Evolutionary conservation across 306 rosid species (phyloP).

Genomic region (Prunus mume): DNA sequence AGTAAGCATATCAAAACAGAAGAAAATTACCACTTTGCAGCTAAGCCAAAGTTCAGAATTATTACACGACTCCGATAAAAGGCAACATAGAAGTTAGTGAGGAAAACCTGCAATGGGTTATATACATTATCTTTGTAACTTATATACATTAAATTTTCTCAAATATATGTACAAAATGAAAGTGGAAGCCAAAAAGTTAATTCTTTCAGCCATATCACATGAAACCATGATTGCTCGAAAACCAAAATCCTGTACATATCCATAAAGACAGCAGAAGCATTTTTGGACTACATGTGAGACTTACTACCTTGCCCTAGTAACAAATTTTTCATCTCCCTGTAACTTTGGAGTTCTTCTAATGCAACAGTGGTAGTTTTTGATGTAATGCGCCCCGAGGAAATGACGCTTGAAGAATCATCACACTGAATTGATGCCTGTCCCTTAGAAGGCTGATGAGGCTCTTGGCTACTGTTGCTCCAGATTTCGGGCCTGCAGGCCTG

Average conservation of each 20-base stretch:
- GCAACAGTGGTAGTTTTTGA: slow-evolving; percentile 75
- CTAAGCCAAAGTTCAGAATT: background rate
- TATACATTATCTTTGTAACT: background rate
- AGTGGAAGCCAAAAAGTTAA: background rate
- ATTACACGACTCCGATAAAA: background rate
- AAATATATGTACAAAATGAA: slow-evolving; percentile 27
- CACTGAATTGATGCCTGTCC: slow-evolving; percentile 7
- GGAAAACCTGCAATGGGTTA: background rate
- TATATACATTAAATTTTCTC: background rate
- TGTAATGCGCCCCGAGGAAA: slow-evolving; percentile 36
- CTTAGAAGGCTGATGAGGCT: slow-evolving; percentile 24
- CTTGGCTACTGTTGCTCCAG: slow-evolving; percentile 30
- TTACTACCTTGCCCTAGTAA: slow-evolving; percentile 42
- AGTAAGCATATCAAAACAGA: background rate
- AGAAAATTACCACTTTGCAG: background rate
- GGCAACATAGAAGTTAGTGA: background rate
- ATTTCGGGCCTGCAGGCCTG: slow-evolving; percentile 31
- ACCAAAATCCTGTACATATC: slow-evolving; percentile 26
- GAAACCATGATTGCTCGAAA: background rate
- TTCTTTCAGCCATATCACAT: slow-evolving; percentile 4
- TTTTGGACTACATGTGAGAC: slow-evolving; percentile 27
- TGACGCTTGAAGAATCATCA: slow-evolving; percentile 33
- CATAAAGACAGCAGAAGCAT: slow-evolving; percentile 17
- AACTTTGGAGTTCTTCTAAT: slow-evolving; percentile 75
- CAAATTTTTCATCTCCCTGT: slow-evolving; percentile 65